Conservation (phyloP, 2,329 filamentous ascomycete species). For the Aspergillus chevalieri region DNA sequence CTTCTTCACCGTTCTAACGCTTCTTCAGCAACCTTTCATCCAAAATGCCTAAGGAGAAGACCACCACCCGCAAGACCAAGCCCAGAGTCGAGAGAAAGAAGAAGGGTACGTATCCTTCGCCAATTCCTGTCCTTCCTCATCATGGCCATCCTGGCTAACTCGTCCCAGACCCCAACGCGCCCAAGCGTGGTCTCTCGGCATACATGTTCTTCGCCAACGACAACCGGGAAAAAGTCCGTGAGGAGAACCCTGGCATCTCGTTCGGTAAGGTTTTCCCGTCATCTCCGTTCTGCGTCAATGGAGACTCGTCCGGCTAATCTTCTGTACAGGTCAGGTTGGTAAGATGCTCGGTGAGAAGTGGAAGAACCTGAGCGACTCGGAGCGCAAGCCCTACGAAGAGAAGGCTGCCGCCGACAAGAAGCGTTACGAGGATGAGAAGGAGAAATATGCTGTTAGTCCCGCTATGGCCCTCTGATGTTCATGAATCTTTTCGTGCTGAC, state of each 20-base stretch:
- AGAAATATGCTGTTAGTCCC: constrained; percentile 60
- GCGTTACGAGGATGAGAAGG: constrained; percentile 98
- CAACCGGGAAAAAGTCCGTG: constrained; percentile 94
- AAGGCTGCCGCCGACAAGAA: constrained; percentile 98
- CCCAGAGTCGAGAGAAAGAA: constrained; percentile 60
- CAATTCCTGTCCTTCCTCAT: constrained; percentile 1
- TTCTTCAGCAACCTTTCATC: constrained; percentile 9
- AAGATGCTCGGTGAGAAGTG: constrained; percentile 97
- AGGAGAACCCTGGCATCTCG: constrained; percentile 95
- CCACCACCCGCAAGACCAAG: constrained; percentile 58
- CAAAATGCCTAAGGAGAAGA: constrained; percentile 65
- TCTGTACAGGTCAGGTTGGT: constrained; percentile 72
- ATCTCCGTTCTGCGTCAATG: not conserved
- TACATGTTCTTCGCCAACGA: constrained; percentile 99
- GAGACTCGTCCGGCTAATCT: constrained; percentile 10
- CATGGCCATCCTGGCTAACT: constrained; percentile 11
- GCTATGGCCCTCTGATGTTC: constrained; percentile 5
- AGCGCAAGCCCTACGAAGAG: constrained; percentile 88
- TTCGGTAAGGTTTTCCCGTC: constrained; percentile 60
- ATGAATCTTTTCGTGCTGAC: not conserved
- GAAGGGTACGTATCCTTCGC: constrained; percentile 53
- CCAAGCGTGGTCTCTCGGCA: constrained; percentile 97
- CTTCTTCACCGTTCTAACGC: constrained; percentile 6
- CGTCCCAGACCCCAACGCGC: constrained; percentile 82
- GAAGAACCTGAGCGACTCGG: constrained; percentile 93